Percentiles rank a stretch among this genome's conserved stretches.
phyloP scores from a whole-genome alignment of 2,329 filamentous ascomycete genomes.

The Alternaria postmessia region DNA sequence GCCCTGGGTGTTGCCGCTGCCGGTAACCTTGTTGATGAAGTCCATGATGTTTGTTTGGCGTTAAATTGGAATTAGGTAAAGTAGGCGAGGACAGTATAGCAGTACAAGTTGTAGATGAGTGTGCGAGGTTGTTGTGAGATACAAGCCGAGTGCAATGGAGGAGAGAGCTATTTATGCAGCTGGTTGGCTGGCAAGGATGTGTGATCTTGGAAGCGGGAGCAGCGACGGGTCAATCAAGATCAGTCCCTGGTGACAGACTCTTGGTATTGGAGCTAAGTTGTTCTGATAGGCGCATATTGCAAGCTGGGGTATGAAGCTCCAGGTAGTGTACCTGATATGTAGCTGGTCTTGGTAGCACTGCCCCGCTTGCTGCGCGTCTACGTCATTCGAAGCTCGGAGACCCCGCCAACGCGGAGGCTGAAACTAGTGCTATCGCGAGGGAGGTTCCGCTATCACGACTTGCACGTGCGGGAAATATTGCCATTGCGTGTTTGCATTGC shows the following conservation, averaged over 20 bases:
- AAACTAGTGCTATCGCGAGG: constrained; percentile 10
- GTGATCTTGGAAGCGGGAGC: constrained; percentile 3
- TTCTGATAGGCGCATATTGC: background rate
- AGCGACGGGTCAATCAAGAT: constrained; percentile 14
- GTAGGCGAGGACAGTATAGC: background rate
- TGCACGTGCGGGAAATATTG: constrained; percentile 8
- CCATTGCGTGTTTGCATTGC: background rate
- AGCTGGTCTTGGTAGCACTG: constrained; percentile 7
- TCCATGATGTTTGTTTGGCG: constrained; percentile 50
- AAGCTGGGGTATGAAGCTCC: constrained; percentile 6
- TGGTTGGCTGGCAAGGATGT: background rate
- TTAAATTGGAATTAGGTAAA: constrained; percentile 19
- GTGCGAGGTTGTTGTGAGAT: constrained; percentile 9
- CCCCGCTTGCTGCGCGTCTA: constrained; percentile 12
- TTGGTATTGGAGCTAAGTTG: constrained; percentile 6
- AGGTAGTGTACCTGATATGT: constrained; percentile 19
- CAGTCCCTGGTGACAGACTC: constrained; percentile 4
- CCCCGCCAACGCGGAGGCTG: constrained; percentile 8
- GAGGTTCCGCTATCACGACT: constrained; percentile 1
- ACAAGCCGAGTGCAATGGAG: background rate
- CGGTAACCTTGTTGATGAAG: constrained; percentile 58
- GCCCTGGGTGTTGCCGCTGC: constrained; percentile 46
- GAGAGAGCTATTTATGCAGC: constrained; percentile 24
- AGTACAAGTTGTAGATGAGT: constrained; percentile 8
- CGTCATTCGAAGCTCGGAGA: constrained; percentile 14